Base-by-base conservation (phyloP, 2,329 filamentous ascomycete genomes). In the Colletotrichum karsti region DNA sequence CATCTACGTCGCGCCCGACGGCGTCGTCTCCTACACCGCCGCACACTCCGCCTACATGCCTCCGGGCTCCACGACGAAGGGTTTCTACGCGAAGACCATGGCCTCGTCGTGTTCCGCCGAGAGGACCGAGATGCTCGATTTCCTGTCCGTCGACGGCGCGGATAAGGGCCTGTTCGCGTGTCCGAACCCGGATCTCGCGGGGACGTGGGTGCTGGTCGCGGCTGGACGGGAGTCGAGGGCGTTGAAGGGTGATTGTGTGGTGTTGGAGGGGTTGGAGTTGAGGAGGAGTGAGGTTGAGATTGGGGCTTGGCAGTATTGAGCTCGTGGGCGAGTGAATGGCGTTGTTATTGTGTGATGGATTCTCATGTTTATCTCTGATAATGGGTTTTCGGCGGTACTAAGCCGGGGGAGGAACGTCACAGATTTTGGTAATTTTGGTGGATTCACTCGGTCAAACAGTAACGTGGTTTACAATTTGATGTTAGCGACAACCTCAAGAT, bases 1-100 rank as follows among this genome's bases (percentile, higher is more conserved):
- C 64, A 82, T 91, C 72, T 92, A 88, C 76, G 82, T 92, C 63
- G 80, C 78, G 3, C 80, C 84, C 4, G 76, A 82, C 26, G 90
- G 90, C 6, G 79, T 82, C 9, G 76, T 92, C 63, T 80, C 82
- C 61, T 92, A 87, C 78, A 88, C 88, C 1, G 69, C 73, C 20
- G 82, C 89, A 0, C 88, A 91, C 78, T 89, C 87, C 0, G 77
- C 76, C 3, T 78, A 73, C 63, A 84, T 85, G 5, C 88, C 89
- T 0, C 69, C 77, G 0, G 88, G 87, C 9, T 84, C 87, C 7
- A 76, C 83, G 39, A 59, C 78, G 15, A 84, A 83, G 2, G 84
- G 85, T 26, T 90, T 90, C 78, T 74, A 67, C 33, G 71, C 73
- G 1, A 74, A 75, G 37, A 75, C 73, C 1, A 48, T 77, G 9